Evolutionary conservation across 2,329 filamentous ascomycete species (phyloP).

Genomic region (Fonsecaea monophora): DNA sequence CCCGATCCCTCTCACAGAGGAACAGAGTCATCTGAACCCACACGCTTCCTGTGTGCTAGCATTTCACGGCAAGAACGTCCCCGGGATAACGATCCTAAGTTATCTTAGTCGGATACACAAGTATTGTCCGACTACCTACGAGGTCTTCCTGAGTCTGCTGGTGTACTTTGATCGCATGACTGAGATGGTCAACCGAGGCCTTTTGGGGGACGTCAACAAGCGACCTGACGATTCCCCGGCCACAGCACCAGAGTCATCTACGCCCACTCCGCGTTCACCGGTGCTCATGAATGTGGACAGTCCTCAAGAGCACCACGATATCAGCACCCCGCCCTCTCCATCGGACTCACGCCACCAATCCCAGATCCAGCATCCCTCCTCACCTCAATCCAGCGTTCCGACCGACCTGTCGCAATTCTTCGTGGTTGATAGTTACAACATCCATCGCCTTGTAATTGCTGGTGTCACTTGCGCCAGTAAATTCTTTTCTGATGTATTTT

Average conservation of each 20-base stretch:
- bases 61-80: constrained; percentile 97
- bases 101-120: constrained; percentile 97
- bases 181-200: constrained; percentile 85
- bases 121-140: constrained; percentile 97
- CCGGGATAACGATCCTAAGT: constrained; percentile 94
- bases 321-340: constrained; percentile 21
- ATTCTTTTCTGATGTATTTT: constrained; percentile 99
- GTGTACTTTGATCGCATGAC: constrained; percentile 99
- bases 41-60: constrained; percentile 80
- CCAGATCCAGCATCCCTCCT: constrained; percentile 7
- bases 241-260: constrained; percentile 34
- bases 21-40: constrained; percentile 64
- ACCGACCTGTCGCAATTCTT: constrained; percentile 69
- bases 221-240: constrained; percentile 32
- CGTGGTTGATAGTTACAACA: constrained; percentile 98
- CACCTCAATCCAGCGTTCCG: constrained; percentile 14
- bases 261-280: constrained; percentile 31
- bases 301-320: constrained; percentile 34
- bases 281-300: constrained; percentile 34
- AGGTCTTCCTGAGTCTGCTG: constrained; percentile 92
- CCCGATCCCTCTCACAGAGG: constrained; percentile 67
- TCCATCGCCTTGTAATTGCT: constrained; percentile 93
- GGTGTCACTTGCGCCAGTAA: constrained; percentile 98
- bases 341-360: constrained; percentile 4
- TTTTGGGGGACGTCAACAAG: constrained; percentile 66